Conservation (phyloP, 2,329 filamentous ascomycete genomes). For the Fonsecaea nubica region DNA sequence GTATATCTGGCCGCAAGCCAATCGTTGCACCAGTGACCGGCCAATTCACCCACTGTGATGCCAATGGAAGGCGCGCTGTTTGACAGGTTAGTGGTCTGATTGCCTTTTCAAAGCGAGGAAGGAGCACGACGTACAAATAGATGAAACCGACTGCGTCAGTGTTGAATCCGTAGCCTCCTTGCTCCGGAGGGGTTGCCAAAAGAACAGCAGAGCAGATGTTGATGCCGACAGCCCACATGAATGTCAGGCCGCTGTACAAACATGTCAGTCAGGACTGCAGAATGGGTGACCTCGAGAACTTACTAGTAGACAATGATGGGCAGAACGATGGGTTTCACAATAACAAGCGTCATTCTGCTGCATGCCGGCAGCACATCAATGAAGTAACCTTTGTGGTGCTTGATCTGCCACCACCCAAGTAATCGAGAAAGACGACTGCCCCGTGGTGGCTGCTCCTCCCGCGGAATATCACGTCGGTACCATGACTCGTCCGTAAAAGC, state of each 20-base stretch:
- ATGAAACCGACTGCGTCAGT: conserved; percentile 5
- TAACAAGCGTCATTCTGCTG: not conserved
- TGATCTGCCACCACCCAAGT: conserved; percentile 4
- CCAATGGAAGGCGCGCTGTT: not conserved
- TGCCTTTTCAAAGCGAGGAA: not conserved
- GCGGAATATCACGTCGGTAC: not conserved
- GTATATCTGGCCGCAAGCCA: not conserved
- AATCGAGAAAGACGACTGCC: not conserved
- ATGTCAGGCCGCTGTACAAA: not conserved
- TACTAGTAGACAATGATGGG: conserved; percentile 9
- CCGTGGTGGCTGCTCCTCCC: conserved; percentile 1
- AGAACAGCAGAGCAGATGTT: conserved; percentile 12
- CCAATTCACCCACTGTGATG: conserved; percentile 41
- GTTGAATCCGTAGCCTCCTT: conserved; percentile 18
- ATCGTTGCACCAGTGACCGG: conserved; percentile 46
- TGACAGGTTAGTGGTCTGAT: not conserved
- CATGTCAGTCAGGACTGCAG: not conserved
- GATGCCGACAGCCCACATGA: conserved; percentile 16
- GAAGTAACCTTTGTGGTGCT: conserved; percentile 1
- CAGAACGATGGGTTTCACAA: conserved; percentile 8
- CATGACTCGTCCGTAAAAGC: conserved; percentile 6
- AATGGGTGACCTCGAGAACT: not conserved
- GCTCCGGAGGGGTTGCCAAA: not conserved
- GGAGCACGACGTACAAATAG: not conserved
- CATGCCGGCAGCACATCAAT: not conserved